Evolutionary conservation across 495 filamentous ascomycete species (phyloP), one percentile per base, ranked within the genome.

Genomic region (Penicillium mononematosum): DNA sequence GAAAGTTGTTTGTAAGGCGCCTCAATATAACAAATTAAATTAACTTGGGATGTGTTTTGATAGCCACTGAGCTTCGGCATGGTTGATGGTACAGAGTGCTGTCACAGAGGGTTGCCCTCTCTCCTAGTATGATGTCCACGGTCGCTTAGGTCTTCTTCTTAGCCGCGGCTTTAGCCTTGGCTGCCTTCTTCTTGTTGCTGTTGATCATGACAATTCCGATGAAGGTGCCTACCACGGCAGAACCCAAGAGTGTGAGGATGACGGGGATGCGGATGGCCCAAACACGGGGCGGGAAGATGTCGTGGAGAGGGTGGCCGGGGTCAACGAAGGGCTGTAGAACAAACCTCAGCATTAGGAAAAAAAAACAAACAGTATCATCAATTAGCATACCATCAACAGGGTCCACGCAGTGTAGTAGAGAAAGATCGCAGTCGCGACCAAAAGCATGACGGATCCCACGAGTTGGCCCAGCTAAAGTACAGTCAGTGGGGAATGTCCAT

Each of bases 401-500:
- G 94, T 98, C 94, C 94, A 99, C 65, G 96, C 84, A 17, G 92
- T 95, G 77, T 99, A 99, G 82, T 99, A 99, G 59, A 96, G 85
- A 75, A 99, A 99, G 76, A 99, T 91, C 72, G 88, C 85, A 61
- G 92, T 88, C 70, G 94, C 92, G 80, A 87, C 85, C 80, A 96
- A 85, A 75, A 99, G 90, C 94, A 99, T 99, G 80, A 86, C 89
- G 81, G 95, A 85, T 77, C 95, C 94, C 62, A 96, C 88, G 67
- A 96, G 83, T 84, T 88, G 91, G 80, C 96, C 94, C 76, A 97
- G 89, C 94, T 98, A 58, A 14, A 51, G 10, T 47, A 53, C 10
- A n/a, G 48, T 59, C 36, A 62, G 58, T 58, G 17, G 24, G 38
- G 41, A 19, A 24, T 22, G 2, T 16, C 25, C 25, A 45, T 42